Evolutionary conservation across 371 early-diverging fungal species (phyloP).

Genomic region (Rhizopus stolonifer): DNA sequence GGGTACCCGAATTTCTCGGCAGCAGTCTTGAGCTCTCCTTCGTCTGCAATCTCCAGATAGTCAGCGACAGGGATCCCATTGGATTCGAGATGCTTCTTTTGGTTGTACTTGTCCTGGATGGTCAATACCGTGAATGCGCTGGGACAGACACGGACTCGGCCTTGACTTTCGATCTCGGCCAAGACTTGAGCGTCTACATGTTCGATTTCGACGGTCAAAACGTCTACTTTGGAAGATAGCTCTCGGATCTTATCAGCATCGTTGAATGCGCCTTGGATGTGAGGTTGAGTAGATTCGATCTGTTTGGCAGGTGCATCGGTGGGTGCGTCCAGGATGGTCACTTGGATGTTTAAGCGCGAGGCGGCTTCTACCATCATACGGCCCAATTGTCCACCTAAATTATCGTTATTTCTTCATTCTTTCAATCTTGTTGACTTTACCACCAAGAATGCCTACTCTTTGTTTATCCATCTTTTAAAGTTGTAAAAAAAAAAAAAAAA

Average conservation of each 20-base stretch:
- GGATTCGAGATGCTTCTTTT: constrained; percentile 73
- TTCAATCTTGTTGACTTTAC: constrained; percentile 17
- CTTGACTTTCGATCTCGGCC: constrained; percentile 57
- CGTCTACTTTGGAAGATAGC: constrained; percentile 72
- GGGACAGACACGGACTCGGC: constrained; percentile 64
- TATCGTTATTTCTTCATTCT: not conserved
- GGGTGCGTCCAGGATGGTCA: constrained; percentile 81
- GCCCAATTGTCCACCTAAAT: constrained; percentile 88
- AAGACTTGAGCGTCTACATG: constrained; percentile 87
- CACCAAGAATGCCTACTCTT: constrained; percentile 70
- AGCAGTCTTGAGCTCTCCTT: constrained; percentile 53
- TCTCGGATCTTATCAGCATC: constrained; percentile 72
- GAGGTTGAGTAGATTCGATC: constrained; percentile 65
- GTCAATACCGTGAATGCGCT: constrained; percentile 76
- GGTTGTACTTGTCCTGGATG: constrained; percentile 95
- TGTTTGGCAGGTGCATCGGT: constrained; percentile 84
- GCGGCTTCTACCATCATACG: constrained; percentile 96
- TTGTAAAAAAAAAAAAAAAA: not conserved
- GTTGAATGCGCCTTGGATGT: constrained; percentile 81
- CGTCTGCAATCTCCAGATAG: constrained; percentile 57
- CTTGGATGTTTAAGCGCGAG: constrained; percentile 79
- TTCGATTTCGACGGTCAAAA: constrained; percentile 95
- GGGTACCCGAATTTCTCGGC: constrained; percentile 82
- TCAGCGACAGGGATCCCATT: constrained; percentile 73
- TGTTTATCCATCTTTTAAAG: constrained; percentile 52